Evolutionary conservation across 306 rosid species (phyloP).

Genomic region (Dryas octopetala): DNA sequence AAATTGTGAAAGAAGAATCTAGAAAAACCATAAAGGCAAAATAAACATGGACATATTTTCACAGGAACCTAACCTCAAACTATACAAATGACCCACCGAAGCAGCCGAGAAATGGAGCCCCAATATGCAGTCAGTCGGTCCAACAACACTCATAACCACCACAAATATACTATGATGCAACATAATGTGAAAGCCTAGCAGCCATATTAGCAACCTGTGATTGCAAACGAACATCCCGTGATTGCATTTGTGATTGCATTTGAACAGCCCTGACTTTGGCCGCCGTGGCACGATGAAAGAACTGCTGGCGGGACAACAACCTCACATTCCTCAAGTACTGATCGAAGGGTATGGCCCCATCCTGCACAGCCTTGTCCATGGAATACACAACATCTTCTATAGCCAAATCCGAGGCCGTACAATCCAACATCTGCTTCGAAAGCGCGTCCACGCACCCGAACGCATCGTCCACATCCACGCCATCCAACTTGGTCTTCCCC

Average conservation of each 20-base stretch:
- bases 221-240: conserved; percentile 79
- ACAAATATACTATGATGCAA: not conserved
- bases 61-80: conserved; percentile 25
- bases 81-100: not conserved
- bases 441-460: conserved; percentile 66
- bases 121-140: not conserved
- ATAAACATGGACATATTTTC: conserved; percentile 15
- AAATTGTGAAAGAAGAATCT: not conserved
- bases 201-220: conserved; percentile 91
- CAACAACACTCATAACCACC: not conserved
- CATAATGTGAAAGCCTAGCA: conserved; percentile 61
- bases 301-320: conserved; percentile 80
- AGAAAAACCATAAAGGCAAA: not conserved
- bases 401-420: conserved; percentile 79
- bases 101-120: not conserved
- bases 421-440: conserved; percentile 83
- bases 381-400: conserved; percentile 80
- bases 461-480: conserved; percentile 49
- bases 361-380: conserved; percentile 78
- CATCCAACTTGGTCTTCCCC: conserved; percentile 45
- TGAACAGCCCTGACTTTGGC: conserved; percentile 84
- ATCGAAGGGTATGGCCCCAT: conserved; percentile 68
- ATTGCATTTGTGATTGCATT: conserved; percentile 82
- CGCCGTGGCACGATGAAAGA: conserved; percentile 66
- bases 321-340: conserved; percentile 86